These are phyloP conservation scores for Datura wrightii DNA, from an alignment of 257 asterid species.

Conservation along the genomic window DNA sequence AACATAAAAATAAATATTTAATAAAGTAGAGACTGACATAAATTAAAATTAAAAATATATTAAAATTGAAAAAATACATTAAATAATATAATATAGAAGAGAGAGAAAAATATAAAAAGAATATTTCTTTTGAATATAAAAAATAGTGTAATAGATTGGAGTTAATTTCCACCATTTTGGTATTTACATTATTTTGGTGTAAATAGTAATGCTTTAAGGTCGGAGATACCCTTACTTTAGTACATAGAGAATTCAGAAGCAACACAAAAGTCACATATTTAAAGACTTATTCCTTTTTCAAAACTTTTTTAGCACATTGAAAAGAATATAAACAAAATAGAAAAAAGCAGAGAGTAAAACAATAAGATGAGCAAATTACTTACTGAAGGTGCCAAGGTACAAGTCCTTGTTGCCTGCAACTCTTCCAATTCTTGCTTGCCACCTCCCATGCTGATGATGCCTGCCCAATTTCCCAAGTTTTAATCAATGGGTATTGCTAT, in stretches of 20 bases:
- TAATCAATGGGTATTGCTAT: constrained; percentile 20
- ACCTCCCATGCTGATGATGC: constrained; percentile 94
- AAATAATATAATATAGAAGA: too few species aligned
- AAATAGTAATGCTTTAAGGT: too few species aligned
- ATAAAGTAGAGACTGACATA: too few species aligned
- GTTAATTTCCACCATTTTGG: too few species aligned
- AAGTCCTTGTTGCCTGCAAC: constrained; percentile 98
- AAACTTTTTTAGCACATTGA: background rate
- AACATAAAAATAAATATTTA: too few species aligned
- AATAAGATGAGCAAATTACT: constrained; percentile 40
- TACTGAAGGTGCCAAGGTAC: constrained; percentile 98
- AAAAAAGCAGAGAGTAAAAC: background rate
- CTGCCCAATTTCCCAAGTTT: constrained; percentile 47
- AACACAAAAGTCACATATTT: background rate
- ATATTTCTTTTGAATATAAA: too few species aligned
- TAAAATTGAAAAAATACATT: too few species aligned
- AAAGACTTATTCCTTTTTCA: background rate
- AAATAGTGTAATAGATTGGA: too few species aligned
- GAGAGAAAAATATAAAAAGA: too few species aligned
- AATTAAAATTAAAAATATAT: too few species aligned
- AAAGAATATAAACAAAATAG: background rate
- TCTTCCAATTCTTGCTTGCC: constrained; percentile 97
- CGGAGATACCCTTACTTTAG: background rate
- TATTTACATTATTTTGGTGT: too few species aligned
- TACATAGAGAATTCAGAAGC: background rate